Percentiles rank a stretch among this genome's conserved stretches.
phyloP scores from a whole-genome alignment of 768 basidiomycete species.

The Brasilioporus rufonigricans region DNA sequence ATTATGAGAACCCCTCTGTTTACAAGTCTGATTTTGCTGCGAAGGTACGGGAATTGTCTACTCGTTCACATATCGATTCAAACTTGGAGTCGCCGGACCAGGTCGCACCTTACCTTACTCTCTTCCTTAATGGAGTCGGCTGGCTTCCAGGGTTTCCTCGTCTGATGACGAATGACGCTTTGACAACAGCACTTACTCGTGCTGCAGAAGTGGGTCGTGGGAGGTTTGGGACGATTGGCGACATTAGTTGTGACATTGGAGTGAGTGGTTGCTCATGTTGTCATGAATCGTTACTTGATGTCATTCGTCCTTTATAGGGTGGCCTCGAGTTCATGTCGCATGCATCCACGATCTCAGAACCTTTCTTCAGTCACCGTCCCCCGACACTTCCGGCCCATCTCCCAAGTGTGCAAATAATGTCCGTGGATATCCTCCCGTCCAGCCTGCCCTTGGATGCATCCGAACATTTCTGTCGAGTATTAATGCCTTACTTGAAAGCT shows the following conservation, averaged over 20 bases:
- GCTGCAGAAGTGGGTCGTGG: slow-evolving; percentile 51
- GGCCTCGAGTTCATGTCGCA: slow-evolving; percentile 79
- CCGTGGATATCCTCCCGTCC: slow-evolving; percentile 88
- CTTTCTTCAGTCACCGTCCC: slow-evolving; percentile 59
- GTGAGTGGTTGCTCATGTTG: slow-evolving; percentile 34
- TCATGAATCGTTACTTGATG: not conserved
- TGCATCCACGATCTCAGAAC: slow-evolving; percentile 76
- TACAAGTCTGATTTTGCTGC: slow-evolving; percentile 70
- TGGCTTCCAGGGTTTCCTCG: slow-evolving; percentile 81
- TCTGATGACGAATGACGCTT: slow-evolving; percentile 67
- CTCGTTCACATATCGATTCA: not conserved
- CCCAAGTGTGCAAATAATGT: slow-evolving; percentile 73
- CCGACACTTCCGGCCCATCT: slow-evolving; percentile 41
- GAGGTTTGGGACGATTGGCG: slow-evolving; percentile 72
- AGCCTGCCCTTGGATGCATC: slow-evolving; percentile 83
- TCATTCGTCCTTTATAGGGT: slow-evolving; percentile 45
- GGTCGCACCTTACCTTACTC: slow-evolving; percentile 83
- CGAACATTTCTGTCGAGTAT: slow-evolving; percentile 62
- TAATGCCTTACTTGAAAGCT: slow-evolving; percentile 66
- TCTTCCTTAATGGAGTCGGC: slow-evolving; percentile 84
- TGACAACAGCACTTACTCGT: slow-evolving; percentile 46
- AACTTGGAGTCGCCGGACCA: slow-evolving; percentile 27
- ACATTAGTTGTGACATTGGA: slow-evolving; percentile 87
- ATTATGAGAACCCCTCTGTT: slow-evolving; percentile 66
- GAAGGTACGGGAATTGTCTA: slow-evolving; percentile 42